Evolutionary conservation across 129 eudicot genomes (phyloP).

Genomic region (Escallonia rubra): DNA sequence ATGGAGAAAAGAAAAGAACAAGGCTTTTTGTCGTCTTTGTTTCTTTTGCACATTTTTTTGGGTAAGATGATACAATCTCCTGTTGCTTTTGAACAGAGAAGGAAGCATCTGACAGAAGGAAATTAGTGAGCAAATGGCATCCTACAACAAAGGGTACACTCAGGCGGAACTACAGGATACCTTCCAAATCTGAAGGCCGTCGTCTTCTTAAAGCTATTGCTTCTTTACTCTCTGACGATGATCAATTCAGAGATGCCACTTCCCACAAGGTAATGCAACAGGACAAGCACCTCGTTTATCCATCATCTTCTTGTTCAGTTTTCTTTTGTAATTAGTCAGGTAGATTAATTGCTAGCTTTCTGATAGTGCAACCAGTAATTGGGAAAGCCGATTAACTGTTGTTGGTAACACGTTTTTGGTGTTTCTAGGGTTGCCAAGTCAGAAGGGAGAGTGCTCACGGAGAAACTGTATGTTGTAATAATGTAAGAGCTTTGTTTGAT

Average conservation of each 20-base stretch:
- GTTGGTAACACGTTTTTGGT: background rate
- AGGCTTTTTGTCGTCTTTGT: background rate
- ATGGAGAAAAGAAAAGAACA: too few relatives aligned
- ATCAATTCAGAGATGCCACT: conserved; percentile 87
- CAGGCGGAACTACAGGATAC: conserved; percentile 66
- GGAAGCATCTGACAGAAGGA: conserved; percentile 78
- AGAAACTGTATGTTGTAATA: conserved; percentile 85
- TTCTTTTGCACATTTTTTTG: background rate
- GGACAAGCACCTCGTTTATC: background rate
- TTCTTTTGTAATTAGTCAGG: background rate
- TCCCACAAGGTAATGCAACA: conserved; percentile 79
- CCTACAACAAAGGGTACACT: conserved; percentile 97
- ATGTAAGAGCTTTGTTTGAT: conserved; percentile 79
- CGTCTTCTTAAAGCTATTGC: conserved; percentile 95
- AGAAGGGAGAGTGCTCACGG: conserved; percentile 93
- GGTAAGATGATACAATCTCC: background rate
- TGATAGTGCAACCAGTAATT: too few relatives aligned
- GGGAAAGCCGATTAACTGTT: too few relatives aligned
- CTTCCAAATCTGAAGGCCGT: conserved; percentile 65
- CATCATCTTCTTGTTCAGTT: background rate
- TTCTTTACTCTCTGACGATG: conserved; percentile 89
- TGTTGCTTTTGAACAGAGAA: conserved; percentile 41
- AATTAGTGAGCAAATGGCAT: conserved; percentile 95
- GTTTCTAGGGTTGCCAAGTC: conserved; percentile 77
- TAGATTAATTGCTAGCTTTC: too few relatives aligned